Base-by-base conservation (phyloP, 2,329 filamentous ascomycete species). In the Pseudocercospora macadamiae region DNA sequence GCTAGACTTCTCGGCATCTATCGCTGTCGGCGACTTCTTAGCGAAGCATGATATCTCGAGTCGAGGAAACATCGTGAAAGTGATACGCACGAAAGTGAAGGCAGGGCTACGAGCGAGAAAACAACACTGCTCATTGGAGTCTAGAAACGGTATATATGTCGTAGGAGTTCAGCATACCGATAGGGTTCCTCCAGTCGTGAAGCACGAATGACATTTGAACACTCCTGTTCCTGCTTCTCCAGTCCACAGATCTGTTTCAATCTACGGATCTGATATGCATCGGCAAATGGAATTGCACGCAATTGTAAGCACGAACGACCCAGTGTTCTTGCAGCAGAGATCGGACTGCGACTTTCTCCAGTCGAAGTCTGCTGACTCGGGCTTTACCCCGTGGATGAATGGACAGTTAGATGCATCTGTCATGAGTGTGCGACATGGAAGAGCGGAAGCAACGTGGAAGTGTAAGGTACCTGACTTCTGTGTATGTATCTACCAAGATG, bases 131-230 rank as follows among this genome's bases (percentile, higher is more conserved):
- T 12, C 28, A n/a, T n/a, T n/a, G 6, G 12, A 12, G 28, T 32
- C 28, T 32, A 12, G 6, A 39, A 39, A 39, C n/a, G n/a, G 12
- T 7, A 30, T 30, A 18, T 45, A 21, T 10, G 10, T 8, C 34
- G 34, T 3, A 45, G 9, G 39, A 45, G 23, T 6, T 4, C 8
- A 3, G 7, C 7, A 49, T 18, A 5, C 18, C 18, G 16, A 32
- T 49, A 49, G 28, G 3, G 18, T n/a, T 3, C 26, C 19, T 47
- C 3, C 21, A 47, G 14, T n/a, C 39, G 32, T 54, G 53, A 45
- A 39, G 52, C 37, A 55, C 52, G 39, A 48, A 47, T 55, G 52
- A 55, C 44, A 55, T 36, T 36, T 34, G 9, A 19, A 9, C 28
- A 25, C 19, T 14, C 14, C 9, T 14, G 44, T 48, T 48, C 25